Percentiles rank a stretch among this genome's conserved stretches.
phyloP scores from a whole-genome alignment of 768 basidiomycete species.

The Calocybe indica region DNA sequence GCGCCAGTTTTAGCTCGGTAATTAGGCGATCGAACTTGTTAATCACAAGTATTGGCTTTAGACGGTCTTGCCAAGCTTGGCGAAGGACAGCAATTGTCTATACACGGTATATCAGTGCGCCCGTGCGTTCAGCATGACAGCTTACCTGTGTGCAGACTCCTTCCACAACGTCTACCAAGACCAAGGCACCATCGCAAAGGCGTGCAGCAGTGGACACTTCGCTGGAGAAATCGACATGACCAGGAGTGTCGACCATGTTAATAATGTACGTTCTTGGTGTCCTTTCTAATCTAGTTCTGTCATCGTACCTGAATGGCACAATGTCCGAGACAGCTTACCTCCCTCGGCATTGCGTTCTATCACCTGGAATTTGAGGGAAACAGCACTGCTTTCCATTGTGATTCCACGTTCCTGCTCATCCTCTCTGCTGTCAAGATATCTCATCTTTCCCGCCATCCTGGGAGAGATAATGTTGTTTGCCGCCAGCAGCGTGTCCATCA shows the following conservation, averaged over 20 bases:
- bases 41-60: constrained; percentile 90
- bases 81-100: constrained; percentile 93
- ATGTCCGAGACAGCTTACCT: constrained; percentile 38
- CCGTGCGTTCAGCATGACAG: neutral
- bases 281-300: constrained; percentile 41
- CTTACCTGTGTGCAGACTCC: constrained; percentile 94
- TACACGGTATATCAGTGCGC: neutral
- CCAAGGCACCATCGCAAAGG: constrained; percentile 91
- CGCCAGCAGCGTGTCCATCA: constrained; percentile 92
- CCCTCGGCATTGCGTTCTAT: constrained; percentile 47
- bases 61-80: constrained; percentile 88
- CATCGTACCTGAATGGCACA: constrained; percentile 12
- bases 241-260: constrained; percentile 98
- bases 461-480: constrained; percentile 97
- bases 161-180: constrained; percentile 94
- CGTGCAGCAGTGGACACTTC: constrained; percentile 95
- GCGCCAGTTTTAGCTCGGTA: constrained; percentile 87
- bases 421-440: constrained; percentile 92
- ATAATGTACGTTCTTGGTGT: constrained; percentile 70
- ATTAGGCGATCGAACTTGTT: constrained; percentile 96
- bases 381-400: constrained; percentile 97
- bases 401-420: constrained; percentile 98
- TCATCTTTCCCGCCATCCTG: constrained; percentile 91
- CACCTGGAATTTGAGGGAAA: constrained; percentile 85
- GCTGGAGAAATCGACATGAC: constrained; percentile 97